Conservation (phyloP, 805 yeast genomes). For the Isabelozyma rhagii region DNA sequence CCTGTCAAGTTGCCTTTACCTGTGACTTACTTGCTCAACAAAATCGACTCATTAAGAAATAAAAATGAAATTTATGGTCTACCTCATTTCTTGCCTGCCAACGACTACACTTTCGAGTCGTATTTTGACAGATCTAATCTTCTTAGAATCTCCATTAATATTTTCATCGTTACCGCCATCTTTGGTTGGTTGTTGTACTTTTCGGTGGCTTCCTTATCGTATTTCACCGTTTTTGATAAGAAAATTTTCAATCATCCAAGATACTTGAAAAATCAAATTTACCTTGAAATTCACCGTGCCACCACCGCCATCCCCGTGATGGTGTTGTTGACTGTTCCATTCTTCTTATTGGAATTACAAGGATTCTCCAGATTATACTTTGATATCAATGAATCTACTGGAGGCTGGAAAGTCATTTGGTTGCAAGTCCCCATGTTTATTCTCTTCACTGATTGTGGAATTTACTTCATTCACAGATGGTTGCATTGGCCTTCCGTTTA, state of each 20-base stretch:
- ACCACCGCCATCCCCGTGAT: constrained; percentile 79
- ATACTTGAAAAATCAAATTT: constrained; percentile 89
- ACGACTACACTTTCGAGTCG: constrained; percentile 61
- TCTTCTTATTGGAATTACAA: constrained; percentile 79
- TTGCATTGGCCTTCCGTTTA: constrained; percentile 91
- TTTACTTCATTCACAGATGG: constrained; percentile 88
- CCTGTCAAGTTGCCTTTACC: constrained; percentile 7
- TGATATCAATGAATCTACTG: constrained; percentile 56
- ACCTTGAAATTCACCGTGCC: constrained; percentile 78
- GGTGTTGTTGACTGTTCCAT: constrained; percentile 85
- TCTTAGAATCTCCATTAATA: constrained; percentile 65
- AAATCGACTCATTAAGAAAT: constrained; percentile 21
- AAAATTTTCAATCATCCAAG: constrained; percentile 93
- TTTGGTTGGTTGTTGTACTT: constrained; percentile 89
- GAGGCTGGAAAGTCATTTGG: constrained; percentile 63
- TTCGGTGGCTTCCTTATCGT: constrained; percentile 71
- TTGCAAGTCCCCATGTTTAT: constrained; percentile 76
- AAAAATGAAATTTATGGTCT: constrained; percentile 55
- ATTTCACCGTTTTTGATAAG: constrained; percentile 76
- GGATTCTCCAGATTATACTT: constrained; percentile 82
- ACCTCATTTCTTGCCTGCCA: constrained; percentile 56
- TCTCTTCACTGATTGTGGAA: constrained; percentile 91
- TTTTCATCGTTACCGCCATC: constrained; percentile 66
- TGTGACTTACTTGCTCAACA: constrained; percentile 9
- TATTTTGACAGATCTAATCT: constrained; percentile 68